Conservation (phyloP, 257 asterid species). For the Solanum habrochaites region DNA sequence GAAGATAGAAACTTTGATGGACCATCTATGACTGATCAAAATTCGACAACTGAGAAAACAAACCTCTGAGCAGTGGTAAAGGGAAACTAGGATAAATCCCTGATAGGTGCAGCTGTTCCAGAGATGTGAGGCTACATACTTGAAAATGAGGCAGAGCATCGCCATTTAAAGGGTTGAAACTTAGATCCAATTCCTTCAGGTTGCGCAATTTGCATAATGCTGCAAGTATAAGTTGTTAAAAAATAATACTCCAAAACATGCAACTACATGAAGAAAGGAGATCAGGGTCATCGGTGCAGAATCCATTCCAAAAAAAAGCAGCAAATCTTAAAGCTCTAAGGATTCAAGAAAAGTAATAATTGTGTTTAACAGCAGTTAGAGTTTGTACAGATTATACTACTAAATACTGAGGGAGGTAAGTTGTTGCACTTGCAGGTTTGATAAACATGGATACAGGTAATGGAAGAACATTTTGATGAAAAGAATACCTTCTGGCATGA, state of each 20-base stretch:
- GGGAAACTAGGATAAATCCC: neutral
- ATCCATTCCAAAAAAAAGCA: neutral
- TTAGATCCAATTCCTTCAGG: slow-evolving; percentile 7
- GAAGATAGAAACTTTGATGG: neutral
- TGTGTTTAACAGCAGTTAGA: neutral
- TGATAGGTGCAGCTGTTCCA: neutral
- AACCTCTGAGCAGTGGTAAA: neutral
- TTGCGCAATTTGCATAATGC: slow-evolving; percentile 6
- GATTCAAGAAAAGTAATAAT: neutral
- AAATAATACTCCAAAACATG: neutral
- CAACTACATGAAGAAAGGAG: neutral
- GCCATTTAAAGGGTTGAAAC: slow-evolving; percentile 3
- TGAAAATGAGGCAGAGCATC: slow-evolving; percentile 6
- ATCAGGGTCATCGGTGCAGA: neutral
- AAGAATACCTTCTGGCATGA: neutral
- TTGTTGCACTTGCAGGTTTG: neutral
- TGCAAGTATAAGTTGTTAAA: neutral
- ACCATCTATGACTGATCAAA: neutral
- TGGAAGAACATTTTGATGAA: neutral
- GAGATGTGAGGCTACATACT: neutral
- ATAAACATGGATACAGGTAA: neutral
- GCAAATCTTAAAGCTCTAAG: neutral
- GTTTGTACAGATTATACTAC: neutral
- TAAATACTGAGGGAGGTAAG: neutral
- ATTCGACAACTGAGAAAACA: neutral